Percentiles rank a stretch among this genome's conserved stretches.
phyloP scores from a whole-genome alignment of 192 early-diverging fungal species.

The Oehlia diaphana region DNA sequence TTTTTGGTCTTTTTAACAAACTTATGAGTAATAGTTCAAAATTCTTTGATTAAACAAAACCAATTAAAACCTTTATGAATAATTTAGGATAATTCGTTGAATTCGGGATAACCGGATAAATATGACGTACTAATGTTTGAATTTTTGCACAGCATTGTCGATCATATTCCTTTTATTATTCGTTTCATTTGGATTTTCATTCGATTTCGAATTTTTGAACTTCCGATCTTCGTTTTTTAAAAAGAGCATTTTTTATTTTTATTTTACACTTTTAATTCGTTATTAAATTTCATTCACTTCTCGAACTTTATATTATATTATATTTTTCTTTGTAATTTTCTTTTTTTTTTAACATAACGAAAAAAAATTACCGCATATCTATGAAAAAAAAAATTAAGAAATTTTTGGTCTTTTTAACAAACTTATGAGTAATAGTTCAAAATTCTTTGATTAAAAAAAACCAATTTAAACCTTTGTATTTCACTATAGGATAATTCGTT shows the following conservation, averaged over 20 bases:
- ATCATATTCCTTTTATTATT: too few relatives aligned
- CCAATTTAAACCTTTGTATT: not conserved
- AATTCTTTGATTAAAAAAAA: not conserved
- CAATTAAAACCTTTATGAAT: not conserved
- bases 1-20: not conserved
- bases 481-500: too few relatives aligned
- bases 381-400: not conserved
- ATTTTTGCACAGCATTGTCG: too few relatives aligned
- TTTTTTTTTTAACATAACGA: not conserved
- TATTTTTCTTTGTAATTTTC: not conserved
- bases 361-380: not conserved
- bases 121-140: too few relatives aligned
- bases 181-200: too few relatives aligned
- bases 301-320: not conserved
- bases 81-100: too few relatives aligned
- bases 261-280: not conserved
- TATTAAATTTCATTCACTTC: not conserved
- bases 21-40: not conserved
- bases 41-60: not conserved
- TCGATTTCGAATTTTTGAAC: not conserved
- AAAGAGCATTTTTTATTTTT: not conserved
- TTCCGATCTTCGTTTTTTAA: not conserved
- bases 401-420: not conserved
- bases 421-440: not conserved
- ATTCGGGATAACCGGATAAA: too few relatives aligned